Base-by-base conservation (phyloP, 164 flowering plant species). In the Tetrastigma voinierianum region DNA sequence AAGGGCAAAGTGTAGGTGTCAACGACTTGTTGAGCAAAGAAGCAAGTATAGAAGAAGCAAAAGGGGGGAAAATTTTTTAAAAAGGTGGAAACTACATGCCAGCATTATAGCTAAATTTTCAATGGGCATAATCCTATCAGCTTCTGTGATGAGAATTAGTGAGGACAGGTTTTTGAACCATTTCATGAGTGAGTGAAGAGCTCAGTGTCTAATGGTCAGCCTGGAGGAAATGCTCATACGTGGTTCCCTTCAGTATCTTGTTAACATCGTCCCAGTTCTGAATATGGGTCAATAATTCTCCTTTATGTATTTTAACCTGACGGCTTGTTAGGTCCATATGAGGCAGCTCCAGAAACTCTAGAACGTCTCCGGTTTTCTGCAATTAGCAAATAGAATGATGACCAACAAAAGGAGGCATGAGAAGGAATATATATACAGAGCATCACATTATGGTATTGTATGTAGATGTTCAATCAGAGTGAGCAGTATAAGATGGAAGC, bases 251-350 rank as follows among this genome's bases (percentile, higher is more conserved):
- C 6, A 90, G 89, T 2, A 82, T 76, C 70, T 60, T 80, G 69
- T 78, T 78, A 0, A 87, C 86, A 47, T 89, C 91, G 15, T 82
- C 87, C 94, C 95, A 90, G 77, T 92, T 92, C 70, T 62, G 65
- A 10, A 90, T 71, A 19, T 76, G 93, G 3, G 83, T 83, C 3
- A 72, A 69, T 53, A 81, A 72, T 14, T 84, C 76, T 17, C 88
- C 89, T 49, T 73, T 80, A 75, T 92, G 98, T 75, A 92, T 90
- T 61, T 89, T 89, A 14, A 93, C 91, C 63, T 93, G 98, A 1
- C 85, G 82, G 68, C 98, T 93, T 43, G 67, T 74, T 52, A 93
- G 58, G 25, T 78, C 72, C 79, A 76, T 80, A 17, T 11, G 43
- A 1, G 98, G 97, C 21, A 93, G 67, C 57, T 77, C 60, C 17